phyloP scores from a whole-genome alignment of 2,329 filamentous ascomycete species.

The Trichophyton rubrum region DNA sequence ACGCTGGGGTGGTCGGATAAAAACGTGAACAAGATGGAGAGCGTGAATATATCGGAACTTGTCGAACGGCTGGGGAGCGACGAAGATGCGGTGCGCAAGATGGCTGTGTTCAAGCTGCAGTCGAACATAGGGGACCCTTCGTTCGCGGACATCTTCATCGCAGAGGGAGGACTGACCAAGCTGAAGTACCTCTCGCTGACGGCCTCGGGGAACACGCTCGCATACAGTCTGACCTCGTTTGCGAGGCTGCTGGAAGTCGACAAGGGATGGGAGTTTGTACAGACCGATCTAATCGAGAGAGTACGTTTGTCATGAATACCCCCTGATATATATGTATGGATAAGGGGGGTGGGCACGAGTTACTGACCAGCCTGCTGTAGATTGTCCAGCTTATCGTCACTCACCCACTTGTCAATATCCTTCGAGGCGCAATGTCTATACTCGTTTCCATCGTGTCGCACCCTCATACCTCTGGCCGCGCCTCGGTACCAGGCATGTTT shows the following conservation, averaged over 20 bases:
- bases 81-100: constrained; percentile 87
- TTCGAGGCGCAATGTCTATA: constrained; percentile 92
- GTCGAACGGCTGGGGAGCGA: constrained; percentile 48
- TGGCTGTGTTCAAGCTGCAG: constrained; percentile 98
- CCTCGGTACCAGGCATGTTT: constrained; percentile 49
- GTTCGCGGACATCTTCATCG: constrained; percentile 93
- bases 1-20: background rate
- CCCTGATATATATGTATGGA: background rate
- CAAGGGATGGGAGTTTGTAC: constrained; percentile 77
- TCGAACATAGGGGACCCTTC: constrained; percentile 88
- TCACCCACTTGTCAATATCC: constrained; percentile 92
- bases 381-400: constrained; percentile 88
- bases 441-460: constrained; percentile 86
- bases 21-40: constrained; percentile 36
- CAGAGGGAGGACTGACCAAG: constrained; percentile 69
- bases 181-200: constrained; percentile 72
- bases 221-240: constrained; percentile 84
- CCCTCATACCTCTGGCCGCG: constrained; percentile 48
- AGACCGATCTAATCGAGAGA: constrained; percentile 44
- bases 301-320: constrained; percentile 32
- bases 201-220: constrained; percentile 82
- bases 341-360: background rate
- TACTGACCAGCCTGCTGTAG: constrained; percentile 22
- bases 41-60: constrained; percentile 44
- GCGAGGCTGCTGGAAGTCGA: constrained; percentile 83